Evolutionary conservation across 306 rosid species (phyloP), one percentile per base, ranked within the genome.

Genomic region (Morella rubra): DNA sequence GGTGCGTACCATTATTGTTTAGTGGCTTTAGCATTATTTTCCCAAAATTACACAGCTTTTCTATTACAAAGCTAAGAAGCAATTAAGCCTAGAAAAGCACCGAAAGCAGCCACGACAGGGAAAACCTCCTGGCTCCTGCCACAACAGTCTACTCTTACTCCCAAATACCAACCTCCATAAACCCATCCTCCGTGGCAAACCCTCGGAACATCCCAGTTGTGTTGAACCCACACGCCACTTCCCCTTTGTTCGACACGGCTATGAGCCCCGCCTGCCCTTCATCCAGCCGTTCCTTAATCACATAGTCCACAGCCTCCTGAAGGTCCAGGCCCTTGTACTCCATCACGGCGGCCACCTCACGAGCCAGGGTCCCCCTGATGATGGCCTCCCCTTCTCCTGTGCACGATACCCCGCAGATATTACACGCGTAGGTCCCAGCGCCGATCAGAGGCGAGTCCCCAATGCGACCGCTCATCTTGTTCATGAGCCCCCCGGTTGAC

Each of bases 321-420:
- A 92, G 97, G 3, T 82, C 84, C n/a, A 89, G 32, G 0, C 93
- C 99, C 55, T 91, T 96, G 80, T 96, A 96, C 77, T 96, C 99
- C 97, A 96, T 96, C 76, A 96, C 96, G 0, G 99, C 99, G 5
- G 83, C 92, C 22, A 92, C 98, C 77, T 92, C 99, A 40, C 99
- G 91, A 11, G 98, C 99, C 80, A 96, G 71, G 0, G 99, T 95
- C 5, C 91, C 93, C 0, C 98, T 95, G 49, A 95, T 95, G 86
- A 95, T 95, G 0, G 99, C 99, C 76, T 95, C 99, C 0, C 99
- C 99, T 50, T 95, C 99, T 1, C 99, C 99, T 0, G 99, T 92
- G 88, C 99, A 92, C 4, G 99, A 95, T 0, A 95, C 97, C 62
- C 98, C 99, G 49, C 98, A 91, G 3, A 92, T 13, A 44, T 87